These are phyloP conservation scores for Aspergillus aculeatus DNA, from an alignment of 2,329 filamentous ascomycete genomes.

Conservation along the genomic window DNA sequence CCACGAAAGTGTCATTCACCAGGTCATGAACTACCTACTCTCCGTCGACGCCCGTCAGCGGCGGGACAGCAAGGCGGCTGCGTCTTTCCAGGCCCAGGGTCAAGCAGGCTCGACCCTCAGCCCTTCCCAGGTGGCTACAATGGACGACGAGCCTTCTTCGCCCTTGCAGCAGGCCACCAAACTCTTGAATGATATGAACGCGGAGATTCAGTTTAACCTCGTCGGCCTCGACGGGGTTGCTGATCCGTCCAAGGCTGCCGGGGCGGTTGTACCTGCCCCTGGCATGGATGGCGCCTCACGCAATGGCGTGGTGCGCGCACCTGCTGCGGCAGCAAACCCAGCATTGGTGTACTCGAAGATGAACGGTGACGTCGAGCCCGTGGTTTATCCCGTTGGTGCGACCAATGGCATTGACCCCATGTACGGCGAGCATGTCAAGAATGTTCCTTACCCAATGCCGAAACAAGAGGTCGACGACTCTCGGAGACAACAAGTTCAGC, in stretches of 20 bases:
- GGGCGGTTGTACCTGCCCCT: constrained; percentile 55
- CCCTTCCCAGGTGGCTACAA: constrained; percentile 46
- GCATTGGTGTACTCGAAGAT: constrained; percentile 52
- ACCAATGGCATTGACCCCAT: constrained; percentile 93
- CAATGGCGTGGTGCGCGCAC: constrained; percentile 44
- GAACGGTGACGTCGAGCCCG: constrained; percentile 61
- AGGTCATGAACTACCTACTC: constrained; percentile 67
- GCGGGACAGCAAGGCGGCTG: constrained; percentile 55
- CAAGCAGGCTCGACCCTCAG: constrained; percentile 42
- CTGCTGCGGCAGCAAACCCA: constrained; percentile 49
- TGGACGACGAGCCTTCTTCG: constrained; percentile 64
- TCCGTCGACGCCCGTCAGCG: constrained; percentile 63
- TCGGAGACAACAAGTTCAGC: constrained; percentile 28
- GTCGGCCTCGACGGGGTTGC: constrained; percentile 66
- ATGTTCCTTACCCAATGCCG: constrained; percentile 82
- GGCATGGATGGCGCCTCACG: constrained; percentile 53
- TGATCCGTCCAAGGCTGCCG: constrained; percentile 56
- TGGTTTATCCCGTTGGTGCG: constrained; percentile 88
- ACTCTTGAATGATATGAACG: constrained; percentile 63
- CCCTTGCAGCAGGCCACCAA: constrained; percentile 68
- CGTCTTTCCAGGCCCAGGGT: constrained; percentile 44
- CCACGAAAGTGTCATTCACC: constrained; percentile 69
- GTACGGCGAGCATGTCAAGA: constrained; percentile 90
- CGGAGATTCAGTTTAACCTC: constrained; percentile 63
- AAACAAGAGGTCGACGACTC: constrained; percentile 57